phyloP scores from a whole-genome alignment of 139 green algal species.

The Diplosphaera chodatii region DNA sequence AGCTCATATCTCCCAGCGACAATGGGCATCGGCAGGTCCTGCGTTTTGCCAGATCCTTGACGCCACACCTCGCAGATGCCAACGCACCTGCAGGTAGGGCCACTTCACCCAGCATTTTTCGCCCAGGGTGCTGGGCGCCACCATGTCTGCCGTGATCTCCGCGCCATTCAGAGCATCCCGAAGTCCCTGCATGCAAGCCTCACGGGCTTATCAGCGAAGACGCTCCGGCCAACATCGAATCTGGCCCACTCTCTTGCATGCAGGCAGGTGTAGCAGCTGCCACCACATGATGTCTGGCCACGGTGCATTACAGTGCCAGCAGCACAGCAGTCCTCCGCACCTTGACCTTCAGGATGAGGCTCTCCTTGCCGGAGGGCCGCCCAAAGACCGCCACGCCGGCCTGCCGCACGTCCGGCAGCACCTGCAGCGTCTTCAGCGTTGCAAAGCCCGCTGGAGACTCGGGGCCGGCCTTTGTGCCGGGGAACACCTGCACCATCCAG shows the following conservation, averaged over 20 bases:
- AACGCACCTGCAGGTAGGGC: constrained; percentile 81
- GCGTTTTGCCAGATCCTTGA: no score
- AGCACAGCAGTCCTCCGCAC: no score
- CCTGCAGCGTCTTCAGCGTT: constrained; percentile 56
- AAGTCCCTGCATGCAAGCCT: constrained; percentile 2
- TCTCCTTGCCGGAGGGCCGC: constrained; percentile 70
- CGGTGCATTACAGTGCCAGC: no score
- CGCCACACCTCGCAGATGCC: no score
- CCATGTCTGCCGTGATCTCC: constrained; percentile 13
- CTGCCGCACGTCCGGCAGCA: constrained; percentile 32
- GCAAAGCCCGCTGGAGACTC: constrained; percentile 54
- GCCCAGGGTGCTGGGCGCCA: constrained; percentile 48
- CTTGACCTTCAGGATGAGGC: constrained; percentile 61
- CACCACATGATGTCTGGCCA: no score
- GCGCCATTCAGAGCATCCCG: background rate
- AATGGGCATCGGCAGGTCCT: no score
- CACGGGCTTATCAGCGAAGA: background rate
- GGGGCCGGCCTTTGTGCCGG: constrained; percentile 53
- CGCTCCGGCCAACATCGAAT: background rate
- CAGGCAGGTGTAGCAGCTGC: no score
- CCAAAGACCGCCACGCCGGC: constrained; percentile 78
- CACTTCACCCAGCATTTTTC: constrained; percentile 76
- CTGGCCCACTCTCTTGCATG: no score
- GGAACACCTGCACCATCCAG: constrained; percentile 23
- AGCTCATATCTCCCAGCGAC: no score